These are phyloP conservation scores for Xerocomellus chrysenteron DNA, from an alignment of 768 basidiomycete species.

Conservation along the genomic window DNA sequence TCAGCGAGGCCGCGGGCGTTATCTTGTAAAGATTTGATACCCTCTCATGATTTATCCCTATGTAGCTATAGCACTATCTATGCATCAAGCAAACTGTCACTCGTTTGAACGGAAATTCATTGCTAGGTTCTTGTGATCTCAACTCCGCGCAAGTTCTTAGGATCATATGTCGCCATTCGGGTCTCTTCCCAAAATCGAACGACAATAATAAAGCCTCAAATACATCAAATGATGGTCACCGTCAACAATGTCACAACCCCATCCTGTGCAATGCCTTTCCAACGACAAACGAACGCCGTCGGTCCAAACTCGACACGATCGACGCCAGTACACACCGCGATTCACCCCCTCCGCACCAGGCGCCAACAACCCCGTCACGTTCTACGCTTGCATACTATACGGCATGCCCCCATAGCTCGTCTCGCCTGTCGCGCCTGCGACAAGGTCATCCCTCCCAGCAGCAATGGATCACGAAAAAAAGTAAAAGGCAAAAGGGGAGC, in stretches of 20 bases:
- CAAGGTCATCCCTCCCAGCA: slow-evolving; percentile 37
- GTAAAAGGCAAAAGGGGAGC: background rate
- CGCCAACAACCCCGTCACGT: slow-evolving; percentile 53
- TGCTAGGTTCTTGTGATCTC: background rate
- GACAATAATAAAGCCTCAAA: background rate
- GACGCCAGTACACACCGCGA: slow-evolving; percentile 37
- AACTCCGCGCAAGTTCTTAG: background rate
- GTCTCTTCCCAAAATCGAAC: background rate
- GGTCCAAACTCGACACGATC: background rate
- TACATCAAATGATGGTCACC: slow-evolving; percentile 23
- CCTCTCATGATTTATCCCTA: slow-evolving; percentile 6
- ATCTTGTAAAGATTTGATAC: slow-evolving; percentile 24
- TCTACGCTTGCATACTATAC: slow-evolving; percentile 46
- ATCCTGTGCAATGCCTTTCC: slow-evolving; percentile 56
- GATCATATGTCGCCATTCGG: background rate
- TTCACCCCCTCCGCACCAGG: slow-evolving; percentile 53
- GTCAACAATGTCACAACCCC: slow-evolving; percentile 57
- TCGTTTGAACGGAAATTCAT: slow-evolving; percentile 3
- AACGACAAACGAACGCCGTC: background rate
- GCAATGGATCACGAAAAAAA: too few relatives aligned
- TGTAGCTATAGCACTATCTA: slow-evolving; percentile 21
- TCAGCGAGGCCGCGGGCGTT: slow-evolving; percentile 30
- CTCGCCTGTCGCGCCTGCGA: slow-evolving; percentile 37
- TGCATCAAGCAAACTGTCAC: slow-evolving; percentile 10
- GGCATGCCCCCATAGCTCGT: slow-evolving; percentile 42